phyloP scores from a whole-genome alignment of 352 stramenopile genomes.

The Globisporangium nagaii region DNA sequence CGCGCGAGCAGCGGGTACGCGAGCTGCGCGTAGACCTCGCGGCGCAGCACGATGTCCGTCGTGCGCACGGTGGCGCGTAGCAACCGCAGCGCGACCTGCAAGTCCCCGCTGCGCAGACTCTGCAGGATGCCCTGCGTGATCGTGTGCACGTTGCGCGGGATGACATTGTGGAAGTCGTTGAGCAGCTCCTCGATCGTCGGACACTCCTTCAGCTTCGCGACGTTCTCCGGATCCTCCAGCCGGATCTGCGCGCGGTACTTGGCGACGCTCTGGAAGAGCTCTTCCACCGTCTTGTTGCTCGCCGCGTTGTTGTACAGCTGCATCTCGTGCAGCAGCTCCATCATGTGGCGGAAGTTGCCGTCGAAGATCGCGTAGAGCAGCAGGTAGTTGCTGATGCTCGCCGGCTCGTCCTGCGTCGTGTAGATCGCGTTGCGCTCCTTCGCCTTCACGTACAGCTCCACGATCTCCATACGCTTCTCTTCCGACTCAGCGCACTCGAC shows the following conservation, averaged over 20 bases:
- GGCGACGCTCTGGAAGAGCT: conserved; percentile 54
- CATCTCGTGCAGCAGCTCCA: conserved; percentile 76
- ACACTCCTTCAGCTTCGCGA: conserved; percentile 25
- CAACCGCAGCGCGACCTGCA: conserved; percentile 34
- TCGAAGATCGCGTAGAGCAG: conserved; percentile 56
- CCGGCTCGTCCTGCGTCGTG: conserved; percentile 38
- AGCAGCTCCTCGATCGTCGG: conserved; percentile 56
- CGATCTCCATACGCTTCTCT: conserved; percentile 38
- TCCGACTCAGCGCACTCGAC: conserved; percentile 42
- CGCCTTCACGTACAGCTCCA: conserved; percentile 50
- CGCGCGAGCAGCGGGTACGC: conserved; percentile 53
- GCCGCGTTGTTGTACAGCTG: conserved; percentile 50
- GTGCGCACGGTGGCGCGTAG: conserved; percentile 37
- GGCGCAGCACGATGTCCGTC: conserved; percentile 33
- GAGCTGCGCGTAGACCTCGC: conserved; percentile 62
- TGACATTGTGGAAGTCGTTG: conserved; percentile 45
- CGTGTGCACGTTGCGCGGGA: conserved; percentile 45
- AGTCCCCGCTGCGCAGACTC: conserved; percentile 40
- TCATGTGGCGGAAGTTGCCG: conserved; percentile 69
- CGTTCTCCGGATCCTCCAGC: conserved; percentile 10
- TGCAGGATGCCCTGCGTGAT: conserved; percentile 42
- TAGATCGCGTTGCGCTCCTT: conserved; percentile 49
- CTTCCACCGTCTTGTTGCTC: conserved; percentile 31
- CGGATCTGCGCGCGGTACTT: conserved; percentile 31
- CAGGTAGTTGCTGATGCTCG: conserved; percentile 59